phyloP scores from a whole-genome alignment of 2,329 filamentous ascomycete species.

The Exutisphaerella laricina region DNA sequence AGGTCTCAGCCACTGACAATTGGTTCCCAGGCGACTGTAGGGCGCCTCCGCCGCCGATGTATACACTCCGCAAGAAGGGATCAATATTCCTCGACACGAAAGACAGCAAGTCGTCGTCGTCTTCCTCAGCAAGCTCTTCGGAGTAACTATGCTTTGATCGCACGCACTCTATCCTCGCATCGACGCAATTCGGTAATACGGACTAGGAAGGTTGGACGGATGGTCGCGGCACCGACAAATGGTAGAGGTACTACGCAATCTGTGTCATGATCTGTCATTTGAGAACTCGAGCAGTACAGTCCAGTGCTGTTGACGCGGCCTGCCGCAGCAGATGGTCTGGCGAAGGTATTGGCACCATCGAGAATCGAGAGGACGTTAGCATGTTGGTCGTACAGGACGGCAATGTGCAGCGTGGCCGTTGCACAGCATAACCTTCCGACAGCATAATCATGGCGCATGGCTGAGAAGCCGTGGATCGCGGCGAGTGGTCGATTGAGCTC shows the following conservation, averaged over 20 bases:
- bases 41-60: constrained; percentile 14
- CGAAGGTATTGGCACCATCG: no score
- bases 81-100: constrained; percentile 13
- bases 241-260: constrained; percentile 4
- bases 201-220: background rate
- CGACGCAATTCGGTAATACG: background rate
- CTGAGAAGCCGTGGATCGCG: no score
- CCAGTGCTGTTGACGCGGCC: no score
- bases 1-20: background rate
- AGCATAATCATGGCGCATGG: no score
- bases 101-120: constrained; percentile 4
- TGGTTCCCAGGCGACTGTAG: constrained; percentile 18
- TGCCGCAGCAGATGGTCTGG: no score
- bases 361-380: no score
- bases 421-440: no score
- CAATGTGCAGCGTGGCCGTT: no score
- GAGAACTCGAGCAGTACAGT: no score
- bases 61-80: constrained; percentile 17
- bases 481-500: no score
- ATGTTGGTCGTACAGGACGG: no score
- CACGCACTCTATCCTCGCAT: background rate
- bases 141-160: background rate
- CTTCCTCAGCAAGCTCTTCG: constrained; percentile 5
- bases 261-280: no score
- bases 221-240: background rate